Evolutionary conservation across 1,139 yeast species (phyloP).

Genomic region (Citeromyces siamensis): DNA sequence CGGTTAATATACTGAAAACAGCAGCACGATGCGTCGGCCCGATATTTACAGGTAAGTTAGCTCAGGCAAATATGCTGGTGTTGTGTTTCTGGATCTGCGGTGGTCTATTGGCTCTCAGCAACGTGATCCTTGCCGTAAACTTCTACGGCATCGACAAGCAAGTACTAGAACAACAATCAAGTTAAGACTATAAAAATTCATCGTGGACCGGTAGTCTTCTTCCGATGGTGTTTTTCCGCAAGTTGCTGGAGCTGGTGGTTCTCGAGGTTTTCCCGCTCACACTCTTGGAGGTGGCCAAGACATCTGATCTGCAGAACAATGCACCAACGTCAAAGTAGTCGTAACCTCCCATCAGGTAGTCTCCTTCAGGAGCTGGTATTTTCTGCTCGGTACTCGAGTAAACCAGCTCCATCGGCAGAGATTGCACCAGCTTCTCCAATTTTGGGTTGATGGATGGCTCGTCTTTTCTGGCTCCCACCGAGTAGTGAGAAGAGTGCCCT

Average conservation of each 20-base stretch:
- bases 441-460: not conserved
- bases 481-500: constrained; percentile 10
- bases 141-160: constrained; percentile 28
- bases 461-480: not conserved
- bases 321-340: constrained; percentile 70
- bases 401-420: constrained; percentile 19
- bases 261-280: constrained; percentile 10
- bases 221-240: constrained; percentile 4
- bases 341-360: constrained; percentile 48
- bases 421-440: constrained; percentile 9
- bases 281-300: constrained; percentile 8
- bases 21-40: constrained; percentile 81
- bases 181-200: constrained; percentile 2
- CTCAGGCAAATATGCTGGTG: constrained; percentile 35
- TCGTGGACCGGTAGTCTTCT: constrained; percentile 5
- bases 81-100: constrained; percentile 58
- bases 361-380: constrained; percentile 17
- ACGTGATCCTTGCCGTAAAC: constrained; percentile 26
- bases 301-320: constrained; percentile 21
- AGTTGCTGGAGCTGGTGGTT: constrained; percentile 7
- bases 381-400: constrained; percentile 13
- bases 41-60: constrained; percentile 60
- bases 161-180: constrained; percentile 19
- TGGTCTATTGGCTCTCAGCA: constrained; percentile 32
- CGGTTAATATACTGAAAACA: constrained; percentile 78